A percentile compares a stretch with the other conserved stretches of the same genome.
These are phyloP conservation scores for Citrus maxima DNA, from an alignment of 345 rosid genomes.

Conservation along the genomic window DNA sequence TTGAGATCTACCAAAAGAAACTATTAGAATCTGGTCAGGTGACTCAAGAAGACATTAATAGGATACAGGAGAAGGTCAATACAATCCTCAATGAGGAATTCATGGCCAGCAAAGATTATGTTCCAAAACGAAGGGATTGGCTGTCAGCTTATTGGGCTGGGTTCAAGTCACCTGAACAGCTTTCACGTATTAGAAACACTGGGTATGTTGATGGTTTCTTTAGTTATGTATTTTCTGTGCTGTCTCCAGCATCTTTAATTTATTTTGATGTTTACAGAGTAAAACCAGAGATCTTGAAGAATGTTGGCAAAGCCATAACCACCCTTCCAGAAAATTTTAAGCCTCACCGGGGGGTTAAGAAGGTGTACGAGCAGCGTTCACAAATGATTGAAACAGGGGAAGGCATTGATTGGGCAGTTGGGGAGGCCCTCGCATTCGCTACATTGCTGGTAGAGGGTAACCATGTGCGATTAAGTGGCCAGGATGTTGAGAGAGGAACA, in stretches of 20 bases:
- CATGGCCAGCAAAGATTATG: slow-evolving; percentile 69
- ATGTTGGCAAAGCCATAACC: slow-evolving; percentile 75
- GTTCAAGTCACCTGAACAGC: slow-evolving; percentile 76
- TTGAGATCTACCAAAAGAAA: slow-evolving; percentile 60
- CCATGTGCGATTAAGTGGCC: slow-evolving; percentile 87
- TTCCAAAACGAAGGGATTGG: slow-evolving; percentile 71
- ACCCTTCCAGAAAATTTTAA: slow-evolving; percentile 67
- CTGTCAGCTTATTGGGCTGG: slow-evolving; percentile 82
- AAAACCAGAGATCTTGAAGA: slow-evolving; percentile 79
- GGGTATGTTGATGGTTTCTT: slow-evolving; percentile 39
- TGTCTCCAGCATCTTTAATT: neutral
- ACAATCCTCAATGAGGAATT: slow-evolving; percentile 71
- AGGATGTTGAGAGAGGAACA: slow-evolving; percentile 92
- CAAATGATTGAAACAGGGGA: slow-evolving; percentile 82
- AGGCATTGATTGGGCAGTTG: slow-evolving; percentile 89
- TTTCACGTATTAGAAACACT: slow-evolving; percentile 74
- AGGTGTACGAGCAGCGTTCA: slow-evolving; percentile 69
- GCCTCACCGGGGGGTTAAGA: slow-evolving; percentile 76
- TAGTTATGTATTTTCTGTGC: neutral
- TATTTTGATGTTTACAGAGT: slow-evolving; percentile 44
- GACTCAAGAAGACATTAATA: slow-evolving; percentile 48
- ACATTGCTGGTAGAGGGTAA: slow-evolving; percentile 81
- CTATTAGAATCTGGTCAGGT: slow-evolving; percentile 67
- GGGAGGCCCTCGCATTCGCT: slow-evolving; percentile 78
- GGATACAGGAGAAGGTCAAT: slow-evolving; percentile 59